These are phyloP conservation scores for Blastocystis sp. DNA, from an alignment of 352 stramenopile species.

Conservation along the genomic window DNA sequence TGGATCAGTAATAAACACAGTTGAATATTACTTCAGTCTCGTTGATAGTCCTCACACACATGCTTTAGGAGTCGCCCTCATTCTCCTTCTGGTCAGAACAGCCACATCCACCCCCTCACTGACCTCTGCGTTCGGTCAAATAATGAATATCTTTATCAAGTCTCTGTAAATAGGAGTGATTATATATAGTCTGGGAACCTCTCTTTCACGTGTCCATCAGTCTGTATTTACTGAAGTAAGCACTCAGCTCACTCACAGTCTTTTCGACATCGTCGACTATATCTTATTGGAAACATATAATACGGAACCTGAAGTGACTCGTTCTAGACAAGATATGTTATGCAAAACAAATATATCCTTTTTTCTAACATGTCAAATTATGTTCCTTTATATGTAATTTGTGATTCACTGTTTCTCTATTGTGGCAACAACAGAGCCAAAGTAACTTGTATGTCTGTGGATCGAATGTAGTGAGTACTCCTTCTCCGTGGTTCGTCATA, in stretches of 20 bases:
- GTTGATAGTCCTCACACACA: slow-evolving; percentile 1
- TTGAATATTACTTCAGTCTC: slow-evolving; percentile 53
- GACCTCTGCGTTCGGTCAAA: background rate
- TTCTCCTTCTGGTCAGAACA: background rate
- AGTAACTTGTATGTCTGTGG: background rate
- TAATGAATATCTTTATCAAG: slow-evolving; percentile 61
- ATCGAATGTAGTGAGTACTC: slow-evolving; percentile 30
- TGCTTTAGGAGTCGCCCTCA: slow-evolving; percentile 15
- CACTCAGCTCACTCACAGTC: background rate
- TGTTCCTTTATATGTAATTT: slow-evolving; percentile 35
- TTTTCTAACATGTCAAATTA: background rate
- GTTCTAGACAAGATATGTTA: slow-evolving; percentile 32
- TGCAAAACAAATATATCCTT: slow-evolving; percentile 63
- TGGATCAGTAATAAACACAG: background rate
- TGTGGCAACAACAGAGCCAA: slow-evolving; percentile 14
- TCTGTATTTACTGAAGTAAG: background rate
- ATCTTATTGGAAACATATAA: slow-evolving; percentile 18
- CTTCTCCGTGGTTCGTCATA: slow-evolving; percentile 21
- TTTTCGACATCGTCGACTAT: slow-evolving; percentile 54
- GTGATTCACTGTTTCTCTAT: slow-evolving; percentile 60
- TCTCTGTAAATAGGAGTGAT: background rate
- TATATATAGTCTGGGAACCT: slow-evolving; percentile 20
- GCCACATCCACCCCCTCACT: background rate
- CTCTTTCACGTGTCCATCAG: slow-evolving; percentile 40
- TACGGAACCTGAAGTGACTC: background rate